A percentile compares a stretch with the other conserved stretches of the same genome.
Evolutionary conservation across 768 basidiomycete species (phyloP).

Genomic region (Tephrocybe sp.): DNA sequence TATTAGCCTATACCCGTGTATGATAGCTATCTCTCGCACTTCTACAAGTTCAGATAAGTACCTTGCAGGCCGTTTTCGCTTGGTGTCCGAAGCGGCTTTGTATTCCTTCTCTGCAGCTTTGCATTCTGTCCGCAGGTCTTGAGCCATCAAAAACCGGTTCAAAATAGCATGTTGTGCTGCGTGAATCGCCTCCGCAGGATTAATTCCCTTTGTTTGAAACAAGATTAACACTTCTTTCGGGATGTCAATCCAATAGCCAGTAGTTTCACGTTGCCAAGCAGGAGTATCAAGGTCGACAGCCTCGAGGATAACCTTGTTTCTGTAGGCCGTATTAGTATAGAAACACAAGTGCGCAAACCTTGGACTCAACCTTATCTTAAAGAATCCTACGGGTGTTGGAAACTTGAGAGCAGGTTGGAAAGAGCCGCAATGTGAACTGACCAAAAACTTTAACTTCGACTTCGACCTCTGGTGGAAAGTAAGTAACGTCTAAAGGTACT

Average conservation of each 20-base stretch:
- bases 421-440: constrained; percentile 26
- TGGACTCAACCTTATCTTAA: constrained; percentile 62
- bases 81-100: constrained; percentile 40
- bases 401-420: not conserved
- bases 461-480: constrained; percentile 47
- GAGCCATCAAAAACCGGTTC: constrained; percentile 67
- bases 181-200: constrained; percentile 80
- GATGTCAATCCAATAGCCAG: constrained; percentile 79
- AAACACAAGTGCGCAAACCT: not conserved
- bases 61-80: constrained; percentile 70
- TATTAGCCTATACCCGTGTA: constrained; percentile 52
- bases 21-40: not conserved
- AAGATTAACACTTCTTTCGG: constrained; percentile 49
- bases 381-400: constrained; percentile 55
- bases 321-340: constrained; percentile 21
- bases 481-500: not conserved
- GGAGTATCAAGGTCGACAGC: constrained; percentile 75
- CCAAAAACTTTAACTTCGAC: constrained; percentile 73
- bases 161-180: constrained; percentile 82
- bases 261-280: constrained; percentile 70
- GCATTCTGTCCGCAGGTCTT: constrained; percentile 80
- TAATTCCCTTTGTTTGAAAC: constrained; percentile 53
- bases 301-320: constrained; percentile 67
- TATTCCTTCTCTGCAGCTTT: constrained; percentile 77
- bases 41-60: constrained; percentile 19